These are phyloP conservation scores for Triadica sebifera DNA, from an alignment of 345 rosid species.

Conservation along the genomic window DNA sequence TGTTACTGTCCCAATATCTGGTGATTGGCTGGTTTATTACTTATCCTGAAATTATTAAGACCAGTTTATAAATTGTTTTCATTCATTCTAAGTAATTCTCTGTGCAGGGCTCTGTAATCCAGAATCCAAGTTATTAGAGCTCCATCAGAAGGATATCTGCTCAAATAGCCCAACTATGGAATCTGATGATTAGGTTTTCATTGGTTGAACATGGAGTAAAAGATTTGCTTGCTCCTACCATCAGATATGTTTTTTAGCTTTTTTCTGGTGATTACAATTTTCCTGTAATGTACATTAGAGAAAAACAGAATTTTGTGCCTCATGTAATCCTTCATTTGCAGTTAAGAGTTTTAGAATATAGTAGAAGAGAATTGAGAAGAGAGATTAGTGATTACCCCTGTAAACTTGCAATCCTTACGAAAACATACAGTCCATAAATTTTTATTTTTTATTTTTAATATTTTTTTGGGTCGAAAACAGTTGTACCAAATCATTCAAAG, in stretches of 20 bases:
- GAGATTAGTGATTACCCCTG: background rate
- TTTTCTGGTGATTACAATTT: slow-evolving; percentile 10
- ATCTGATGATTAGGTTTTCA: slow-evolving; percentile 46
- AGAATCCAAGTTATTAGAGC: slow-evolving; percentile 67
- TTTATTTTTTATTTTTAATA: background rate
- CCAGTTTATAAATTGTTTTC: background rate
- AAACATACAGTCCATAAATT: background rate
- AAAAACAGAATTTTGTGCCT: background rate
- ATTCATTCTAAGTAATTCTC: background rate
- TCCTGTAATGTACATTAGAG: background rate
- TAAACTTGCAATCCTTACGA: slow-evolving; percentile 9
- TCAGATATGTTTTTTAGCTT: slow-evolving; percentile 6
- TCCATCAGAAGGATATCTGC: slow-evolving; percentile 74
- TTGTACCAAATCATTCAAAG: too few species aligned
- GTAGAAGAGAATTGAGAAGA: background rate
- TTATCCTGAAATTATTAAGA: background rate
- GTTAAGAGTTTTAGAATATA: slow-evolving; percentile 14
- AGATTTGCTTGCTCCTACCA: slow-evolving; percentile 8
- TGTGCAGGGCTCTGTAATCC: slow-evolving; percentile 76
- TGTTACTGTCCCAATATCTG: background rate
- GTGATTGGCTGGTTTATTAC: background rate
- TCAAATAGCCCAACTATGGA: slow-evolving; percentile 72
- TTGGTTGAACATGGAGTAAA: background rate
- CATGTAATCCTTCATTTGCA: background rate
- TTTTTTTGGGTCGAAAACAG: too few species aligned